phyloP scores from a whole-genome alignment of 2,329 filamentous ascomycete species.

The Colletotrichum lini region DNA sequence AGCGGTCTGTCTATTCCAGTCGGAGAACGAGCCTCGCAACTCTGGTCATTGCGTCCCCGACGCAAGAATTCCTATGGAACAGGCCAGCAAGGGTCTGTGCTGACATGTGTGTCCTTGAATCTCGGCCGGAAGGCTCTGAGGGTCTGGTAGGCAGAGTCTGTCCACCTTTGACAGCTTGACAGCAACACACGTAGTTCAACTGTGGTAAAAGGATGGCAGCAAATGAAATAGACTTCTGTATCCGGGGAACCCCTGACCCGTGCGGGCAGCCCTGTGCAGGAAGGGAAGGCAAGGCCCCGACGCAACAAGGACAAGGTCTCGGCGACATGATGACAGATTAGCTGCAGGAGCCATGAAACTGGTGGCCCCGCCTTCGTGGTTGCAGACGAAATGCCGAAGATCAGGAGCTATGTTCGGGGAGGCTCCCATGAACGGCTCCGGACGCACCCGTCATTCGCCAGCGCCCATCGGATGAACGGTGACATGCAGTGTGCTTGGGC shows the following conservation, averaged over 20 bases:
- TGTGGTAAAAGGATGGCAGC: background rate
- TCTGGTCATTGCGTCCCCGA: constrained; percentile 33
- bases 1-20: background rate
- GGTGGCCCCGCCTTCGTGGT: background rate
- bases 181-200: background rate
- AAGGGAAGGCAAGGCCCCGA: constrained; percentile 20
- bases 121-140: constrained; percentile 13
- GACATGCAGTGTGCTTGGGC: background rate
- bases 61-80: background rate
- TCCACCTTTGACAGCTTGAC: constrained; percentile 11
- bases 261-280: constrained; percentile 26
- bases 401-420: constrained; percentile 5
- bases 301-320: constrained; percentile 10
- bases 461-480: constrained; percentile 16
- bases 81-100: constrained; percentile 8
- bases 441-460: constrained; percentile 8
- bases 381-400: background rate
- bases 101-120: constrained; percentile 3
- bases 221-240: constrained; percentile 19
- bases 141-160: background rate
- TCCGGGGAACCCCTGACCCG: constrained; percentile 10
- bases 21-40: constrained; percentile 1
- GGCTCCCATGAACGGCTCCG: background rate
- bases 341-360: constrained; percentile 26
- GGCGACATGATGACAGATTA: constrained; percentile 4